A percentile compares a stretch with the other conserved stretches of the same genome.
Evolutionary conservation across 768 basidiomycete genomes (phyloP).

Genomic region (Roridomyces roridus): DNA sequence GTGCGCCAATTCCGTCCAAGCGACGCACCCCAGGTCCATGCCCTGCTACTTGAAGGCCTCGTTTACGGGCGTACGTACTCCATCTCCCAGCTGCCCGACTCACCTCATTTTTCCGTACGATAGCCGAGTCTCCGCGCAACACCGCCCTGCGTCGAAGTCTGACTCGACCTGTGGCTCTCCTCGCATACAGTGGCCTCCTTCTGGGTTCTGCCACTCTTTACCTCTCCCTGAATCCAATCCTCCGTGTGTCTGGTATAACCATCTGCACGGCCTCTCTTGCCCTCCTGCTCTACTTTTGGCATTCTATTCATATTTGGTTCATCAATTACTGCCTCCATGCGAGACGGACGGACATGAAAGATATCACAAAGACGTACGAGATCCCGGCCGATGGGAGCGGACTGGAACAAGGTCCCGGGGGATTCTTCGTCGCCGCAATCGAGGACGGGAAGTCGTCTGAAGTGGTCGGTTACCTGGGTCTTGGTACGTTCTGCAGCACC

Average conservation of each 20-base stretch:
- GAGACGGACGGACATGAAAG: constrained; percentile 9
- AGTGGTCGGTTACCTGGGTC: constrained; percentile 28
- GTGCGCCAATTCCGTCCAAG: constrained; percentile 6
- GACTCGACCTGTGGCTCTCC: background rate
- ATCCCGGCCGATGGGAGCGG: constrained; percentile 1
- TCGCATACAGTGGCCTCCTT: background rate
- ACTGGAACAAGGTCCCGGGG: constrained; percentile 19
- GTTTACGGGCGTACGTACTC: constrained; percentile 9
- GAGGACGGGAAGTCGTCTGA: constrained; percentile 14
- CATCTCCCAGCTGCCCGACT: background rate
- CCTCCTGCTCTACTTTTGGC: background rate
- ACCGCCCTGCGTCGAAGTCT: background rate
- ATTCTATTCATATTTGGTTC: background rate
- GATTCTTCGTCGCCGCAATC: constrained; percentile 32
- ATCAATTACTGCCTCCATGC: constrained; percentile 2
- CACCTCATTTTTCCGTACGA: background rate
- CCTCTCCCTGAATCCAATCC: background rate
- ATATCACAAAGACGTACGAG: constrained; percentile 20
- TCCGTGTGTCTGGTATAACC: background rate
- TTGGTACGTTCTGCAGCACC: constrained; percentile 24
- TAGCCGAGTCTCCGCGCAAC: constrained; percentile 17
- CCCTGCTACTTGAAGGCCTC: constrained; percentile 10
- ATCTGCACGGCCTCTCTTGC: background rate
- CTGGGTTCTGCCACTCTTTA: background rate
- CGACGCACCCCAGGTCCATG: constrained; percentile 12